Percentiles rank a stretch among this genome's conserved stretches.
These are phyloP conservation scores for Coniferiporia weirii DNA, from an alignment of 1,284 basidiomycete species.

Conservation along the genomic window DNA sequence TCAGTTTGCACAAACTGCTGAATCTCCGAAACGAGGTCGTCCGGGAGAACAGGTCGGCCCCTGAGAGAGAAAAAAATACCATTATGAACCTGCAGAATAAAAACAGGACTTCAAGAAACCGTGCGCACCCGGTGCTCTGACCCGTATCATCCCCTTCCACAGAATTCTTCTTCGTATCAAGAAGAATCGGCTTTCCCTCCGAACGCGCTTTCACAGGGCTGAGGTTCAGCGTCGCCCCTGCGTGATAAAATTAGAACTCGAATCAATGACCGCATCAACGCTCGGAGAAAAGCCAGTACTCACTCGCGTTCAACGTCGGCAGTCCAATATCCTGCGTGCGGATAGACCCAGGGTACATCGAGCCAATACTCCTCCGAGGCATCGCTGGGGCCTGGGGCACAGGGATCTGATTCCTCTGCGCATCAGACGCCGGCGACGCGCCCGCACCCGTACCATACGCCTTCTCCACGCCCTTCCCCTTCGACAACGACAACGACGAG, in stretches of 20 bases:
- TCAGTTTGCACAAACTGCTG: conserved; percentile 79
- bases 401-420: not conserved
- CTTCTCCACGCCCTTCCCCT: conserved; percentile 5
- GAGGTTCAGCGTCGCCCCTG: conserved; percentile 36
- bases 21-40: conserved; percentile 75
- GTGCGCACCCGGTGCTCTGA: conserved; percentile 14
- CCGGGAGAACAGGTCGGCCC: conserved; percentile 65
- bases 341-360: conserved; percentile 8
- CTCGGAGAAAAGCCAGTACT: not conserved
- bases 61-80: conserved; percentile 29
- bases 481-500: conserved; percentile 7
- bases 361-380: conserved; percentile 18
- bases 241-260: not conserved
- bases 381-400: conserved; percentile 11
- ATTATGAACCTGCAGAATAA: not conserved
- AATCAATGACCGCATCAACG: not conserved
- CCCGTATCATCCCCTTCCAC: not conserved
- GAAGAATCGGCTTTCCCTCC: conserved; percentile 62
- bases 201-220: conserved; percentile 64
- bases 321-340: conserved; percentile 18
- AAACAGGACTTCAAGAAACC: not conserved
- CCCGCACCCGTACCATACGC: not conserved
- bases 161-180: conserved; percentile 37
- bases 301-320: conserved; percentile 21
- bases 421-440: not conserved